A percentile compares a stretch with the other conserved stretches of the same genome.
These are phyloP conservation scores for Paramyrothecium sp. DNA, from an alignment of 2,329 filamentous ascomycete genomes.

Conservation along the genomic window DNA sequence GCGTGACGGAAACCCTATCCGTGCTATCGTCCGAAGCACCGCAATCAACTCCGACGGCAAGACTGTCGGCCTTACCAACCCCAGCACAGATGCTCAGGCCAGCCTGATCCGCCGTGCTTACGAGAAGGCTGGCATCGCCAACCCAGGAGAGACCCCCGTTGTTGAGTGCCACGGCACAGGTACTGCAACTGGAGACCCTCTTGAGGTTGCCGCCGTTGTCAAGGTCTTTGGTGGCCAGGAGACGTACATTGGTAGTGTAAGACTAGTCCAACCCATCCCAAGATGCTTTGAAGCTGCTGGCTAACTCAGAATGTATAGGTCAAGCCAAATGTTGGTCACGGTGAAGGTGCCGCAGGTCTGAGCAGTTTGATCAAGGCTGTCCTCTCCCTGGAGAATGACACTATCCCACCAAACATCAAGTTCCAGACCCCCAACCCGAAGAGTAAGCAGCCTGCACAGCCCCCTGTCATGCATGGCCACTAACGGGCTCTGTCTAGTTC, in stretches of 20 bases:
- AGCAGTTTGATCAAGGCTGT: constrained; percentile 27
- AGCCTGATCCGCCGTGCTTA: constrained; percentile 25
- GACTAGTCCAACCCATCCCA: not conserved
- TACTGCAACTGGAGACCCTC: constrained; percentile 34
- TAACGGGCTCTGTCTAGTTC: constrained; percentile 8
- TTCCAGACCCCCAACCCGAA: constrained; percentile 20
- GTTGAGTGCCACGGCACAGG: constrained; percentile 36
- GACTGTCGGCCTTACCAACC: constrained; percentile 34
- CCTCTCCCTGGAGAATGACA: constrained; percentile 22
- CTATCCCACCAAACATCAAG: constrained; percentile 24
- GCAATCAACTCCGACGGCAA: constrained; percentile 33
- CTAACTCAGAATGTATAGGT: constrained; percentile 13
- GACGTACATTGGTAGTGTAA: not conserved
- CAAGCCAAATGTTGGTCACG: constrained; percentile 30
- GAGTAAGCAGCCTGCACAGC: constrained; percentile 7
- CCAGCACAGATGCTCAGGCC: constrained; percentile 26
- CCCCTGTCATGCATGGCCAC: not conserved
- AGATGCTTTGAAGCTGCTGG: not conserved
- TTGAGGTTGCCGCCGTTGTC: constrained; percentile 30
- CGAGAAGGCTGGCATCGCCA: constrained; percentile 8
- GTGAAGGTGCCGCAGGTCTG: constrained; percentile 25
- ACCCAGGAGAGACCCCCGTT: constrained; percentile 14
- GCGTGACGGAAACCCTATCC: constrained; percentile 33
- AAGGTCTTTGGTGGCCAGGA: constrained; percentile 14
- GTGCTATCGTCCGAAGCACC: constrained; percentile 26